Evolutionary conservation across 1,284 basidiomycete genomes (phyloP).

Genomic region (Porodaedalea pini): DNA sequence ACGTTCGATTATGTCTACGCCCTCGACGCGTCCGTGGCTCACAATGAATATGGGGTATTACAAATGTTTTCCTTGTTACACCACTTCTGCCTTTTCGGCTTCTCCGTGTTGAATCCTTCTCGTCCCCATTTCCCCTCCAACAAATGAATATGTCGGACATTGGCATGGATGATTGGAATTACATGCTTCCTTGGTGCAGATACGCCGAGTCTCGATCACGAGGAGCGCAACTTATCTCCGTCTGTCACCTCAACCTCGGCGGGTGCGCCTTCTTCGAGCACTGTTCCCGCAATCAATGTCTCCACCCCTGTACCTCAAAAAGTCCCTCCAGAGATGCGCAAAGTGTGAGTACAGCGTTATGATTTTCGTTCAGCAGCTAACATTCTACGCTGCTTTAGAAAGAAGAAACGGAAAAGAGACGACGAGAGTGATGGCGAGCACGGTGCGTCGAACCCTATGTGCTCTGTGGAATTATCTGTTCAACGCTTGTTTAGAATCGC

Average conservation of each 20-base stretch:
- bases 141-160: no score
- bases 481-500: constrained; percentile 36
- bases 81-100: background rate
- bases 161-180: no score
- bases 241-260: constrained; percentile 8
- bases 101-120: background rate
- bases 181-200: constrained; percentile 4
- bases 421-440: constrained; percentile 71
- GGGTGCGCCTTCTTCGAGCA: constrained; percentile 21
- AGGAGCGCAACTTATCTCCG: constrained; percentile 21
- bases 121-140: no score
- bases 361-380: constrained; percentile 24
- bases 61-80: background rate
- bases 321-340: constrained; percentile 14
- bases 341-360: constrained; percentile 25
- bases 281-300: constrained; percentile 22
- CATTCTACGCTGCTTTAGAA: constrained; percentile 24
- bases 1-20: background rate
- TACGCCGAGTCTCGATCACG: constrained; percentile 20
- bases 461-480: background rate
- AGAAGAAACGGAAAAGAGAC: constrained; percentile 78
- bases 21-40: background rate
- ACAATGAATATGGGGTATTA: background rate
- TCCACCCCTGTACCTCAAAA: constrained; percentile 27
- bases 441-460: constrained; percentile 36